Evolutionary conservation across 495 filamentous ascomycete genomes (phyloP).

Genomic region (Articulospora tetracladia): DNA sequence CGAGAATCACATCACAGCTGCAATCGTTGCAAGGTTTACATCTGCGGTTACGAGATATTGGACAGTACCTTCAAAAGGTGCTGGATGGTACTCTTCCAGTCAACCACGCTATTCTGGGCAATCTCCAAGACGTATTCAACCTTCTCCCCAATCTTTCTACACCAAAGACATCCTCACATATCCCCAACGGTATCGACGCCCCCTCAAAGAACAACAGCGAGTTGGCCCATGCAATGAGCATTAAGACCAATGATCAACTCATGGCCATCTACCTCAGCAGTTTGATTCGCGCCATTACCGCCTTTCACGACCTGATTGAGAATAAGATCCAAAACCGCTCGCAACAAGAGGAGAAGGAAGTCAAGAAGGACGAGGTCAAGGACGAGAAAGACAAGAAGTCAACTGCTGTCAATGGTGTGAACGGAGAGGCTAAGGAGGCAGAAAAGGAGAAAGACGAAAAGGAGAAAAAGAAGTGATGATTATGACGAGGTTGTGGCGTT

Average conservation of each 20-base stretch:
- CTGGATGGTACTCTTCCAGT: slow-evolving; percentile 86
- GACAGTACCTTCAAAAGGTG: slow-evolving; percentile 92
- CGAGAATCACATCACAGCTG: slow-evolving; percentile 94
- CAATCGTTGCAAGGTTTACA: slow-evolving; percentile 97
- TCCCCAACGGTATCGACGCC: slow-evolving; percentile 37
- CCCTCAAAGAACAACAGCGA: slow-evolving; percentile 65
- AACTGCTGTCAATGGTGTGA: slow-evolving; percentile 31
- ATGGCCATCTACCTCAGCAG: slow-evolving; percentile 97
- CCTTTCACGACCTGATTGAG: slow-evolving; percentile 98
- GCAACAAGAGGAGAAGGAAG: slow-evolving; percentile 92
- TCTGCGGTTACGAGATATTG: slow-evolving; percentile 91
- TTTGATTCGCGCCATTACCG: slow-evolving; percentile 95
- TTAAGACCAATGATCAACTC: slow-evolving; percentile 98
- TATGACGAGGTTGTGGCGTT: slow-evolving; percentile 15
- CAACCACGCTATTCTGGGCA: slow-evolving; percentile 95
- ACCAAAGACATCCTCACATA: slow-evolving; percentile 50
- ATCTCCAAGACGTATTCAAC: slow-evolving; percentile 99
- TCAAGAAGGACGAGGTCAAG: slow-evolving; percentile 71
- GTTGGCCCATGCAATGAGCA: slow-evolving; percentile 88
- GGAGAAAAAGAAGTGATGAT: slow-evolving; percentile 50
- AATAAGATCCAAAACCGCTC: slow-evolving; percentile 99
- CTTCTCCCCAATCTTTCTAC: slow-evolving; percentile 94
- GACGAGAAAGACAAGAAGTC: slow-evolving; percentile 45
- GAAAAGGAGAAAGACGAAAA: slow-evolving; percentile 57
- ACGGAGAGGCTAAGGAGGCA: slow-evolving; percentile 57